Base-by-base conservation (phyloP, 352 stramenopile genomes). In the Phytophthora foliorum region DNA sequence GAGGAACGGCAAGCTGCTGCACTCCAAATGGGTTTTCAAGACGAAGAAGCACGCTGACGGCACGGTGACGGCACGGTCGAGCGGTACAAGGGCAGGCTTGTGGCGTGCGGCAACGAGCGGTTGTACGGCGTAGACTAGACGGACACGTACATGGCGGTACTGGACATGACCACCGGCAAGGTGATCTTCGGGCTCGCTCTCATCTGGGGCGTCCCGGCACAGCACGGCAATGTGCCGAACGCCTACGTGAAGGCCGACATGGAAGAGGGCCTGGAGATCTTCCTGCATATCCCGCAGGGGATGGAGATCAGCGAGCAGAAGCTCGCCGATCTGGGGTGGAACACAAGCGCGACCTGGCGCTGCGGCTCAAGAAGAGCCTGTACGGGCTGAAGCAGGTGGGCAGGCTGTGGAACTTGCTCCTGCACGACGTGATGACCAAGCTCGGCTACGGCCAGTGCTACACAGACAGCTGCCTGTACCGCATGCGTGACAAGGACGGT, bases 341-440 rank as follows among this genome's bases (percentile, higher is more conserved):
- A 25, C 34, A 34, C 32, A 36, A 25, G 24, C 13, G 19, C 8
- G 48, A 75, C 36, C 24, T 73, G 2, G 49, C 52, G 21, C 52
- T 75, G 34, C 13, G 17, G 4, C 29, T 81, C 3, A 24, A 51
- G 17, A 74, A 75, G 27, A 72, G 60, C 29, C 45, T 81, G 0
- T 78, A 84, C 46, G 72, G 69, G 0, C 39, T 77, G 0, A 75
- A 75, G 24, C 69, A 81, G 49, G 62, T 66, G 0, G 73, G 62
- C 13, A 14, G 68, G 0, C 29, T 82, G 34, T 82, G 75, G 68
- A 48, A 62, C 48, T n/a, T 68, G 24, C 25, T 60, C 1, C 39
- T 77, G 6, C 52, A 13, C 46, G 6, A 77, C 25, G 1, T 29
- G n/a, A n/a, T 79, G 41, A 0, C 75, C 13, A 8, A 48, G 3